phyloP scores from a whole-genome alignment of 1,284 basidiomycete genomes.

The Trichosporon coremiiforme region DNA sequence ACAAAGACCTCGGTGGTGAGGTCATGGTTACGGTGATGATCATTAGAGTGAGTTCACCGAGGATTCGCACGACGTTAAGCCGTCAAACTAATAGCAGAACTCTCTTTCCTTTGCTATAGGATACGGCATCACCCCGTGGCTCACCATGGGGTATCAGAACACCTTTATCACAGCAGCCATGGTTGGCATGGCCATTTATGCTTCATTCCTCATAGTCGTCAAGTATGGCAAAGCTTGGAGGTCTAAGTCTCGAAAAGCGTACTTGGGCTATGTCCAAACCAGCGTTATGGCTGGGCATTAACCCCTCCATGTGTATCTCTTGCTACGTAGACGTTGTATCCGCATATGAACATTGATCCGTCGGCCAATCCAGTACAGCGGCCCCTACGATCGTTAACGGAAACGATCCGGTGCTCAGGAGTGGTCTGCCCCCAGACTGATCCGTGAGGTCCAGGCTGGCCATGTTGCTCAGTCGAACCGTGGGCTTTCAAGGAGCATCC shows the following conservation, averaged over 20 bases:
- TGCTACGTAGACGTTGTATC: no score
- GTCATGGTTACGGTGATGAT: slow-evolving; percentile 36
- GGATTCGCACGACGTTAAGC: not conserved
- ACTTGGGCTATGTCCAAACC: slow-evolving; percentile 34
- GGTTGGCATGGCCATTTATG: slow-evolving; percentile 31
- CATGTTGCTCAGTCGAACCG: not conserved
- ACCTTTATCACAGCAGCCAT: slow-evolving; percentile 34
- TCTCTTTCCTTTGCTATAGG: slow-evolving; percentile 29
- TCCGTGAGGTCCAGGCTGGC: not conserved
- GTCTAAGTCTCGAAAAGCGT: slow-evolving; percentile 15
- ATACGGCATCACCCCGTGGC: slow-evolving; percentile 38
- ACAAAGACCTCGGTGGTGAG: slow-evolving; percentile 39
- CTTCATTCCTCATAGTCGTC: slow-evolving; percentile 31
- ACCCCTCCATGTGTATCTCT: no score
- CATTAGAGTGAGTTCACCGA: slow-evolving; percentile 27
- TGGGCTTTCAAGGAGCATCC: not conserved
- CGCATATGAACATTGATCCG: no score
- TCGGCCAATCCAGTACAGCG: not conserved
- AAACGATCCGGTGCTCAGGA: not conserved
- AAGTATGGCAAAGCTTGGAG: slow-evolving; percentile 34
- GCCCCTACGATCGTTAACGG: not conserved
- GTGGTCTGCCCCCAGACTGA: not conserved
- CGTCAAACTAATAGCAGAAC: slow-evolving; percentile 18
- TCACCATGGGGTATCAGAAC: slow-evolving; percentile 33
- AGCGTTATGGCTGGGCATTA: slow-evolving; percentile 25